Base-by-base conservation (phyloP, 73 alveolate species). In the Breviolum minutum region DNA sequence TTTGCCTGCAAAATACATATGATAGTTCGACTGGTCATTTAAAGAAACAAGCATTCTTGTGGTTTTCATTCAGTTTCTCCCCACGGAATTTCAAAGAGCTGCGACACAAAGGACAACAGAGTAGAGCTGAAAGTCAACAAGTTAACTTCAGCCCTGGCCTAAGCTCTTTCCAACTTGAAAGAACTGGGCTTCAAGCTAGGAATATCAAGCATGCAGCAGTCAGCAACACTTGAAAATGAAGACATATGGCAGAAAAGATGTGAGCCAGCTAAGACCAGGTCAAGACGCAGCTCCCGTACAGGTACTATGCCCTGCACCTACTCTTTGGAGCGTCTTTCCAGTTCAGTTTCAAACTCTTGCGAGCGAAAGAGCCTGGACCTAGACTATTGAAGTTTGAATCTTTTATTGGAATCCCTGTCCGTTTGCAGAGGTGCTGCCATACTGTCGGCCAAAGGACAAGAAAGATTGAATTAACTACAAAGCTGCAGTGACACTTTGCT, bases 281-380 rank as follows among this genome's bases (percentile, higher is more conserved):
- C 32, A 94, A 94, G 94, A 94, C 99, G n/a, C 99, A 94, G 99
- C 99, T 94, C 6, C 99, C 99, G 62, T 94, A 94, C 99, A 79
- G 94, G 68, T 94, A 94, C 86, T 94, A 94, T 73, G 94, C 26
- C 63, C n/a, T 3, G 94, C n/a, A 29, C 94, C 63, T 62, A 84
- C 17, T 11, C 69, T 54, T 40, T 26, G 89, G 7, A 7, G 60
- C 30, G 22, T 73, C 27, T 60, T 26, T 73, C 27, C 76, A 40
- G 54, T 40, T 40, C 54, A 40, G 54, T 40, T 40, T 40, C 54
- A 40, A 40, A 40, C 54, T 40, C 54, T 40, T 40, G 54, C 54
- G 54, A 40, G 54, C 54, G 54, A 40, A 40, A 40, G 3, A 40
- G 3, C 3, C 54, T 2, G 0, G 54, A 40, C 54, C 54, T 40